Evolutionary conservation across 768 basidiomycete genomes (phyloP), one percentile per base, ranked within the genome.

Genomic region (Roridomyces roridus): DNA sequence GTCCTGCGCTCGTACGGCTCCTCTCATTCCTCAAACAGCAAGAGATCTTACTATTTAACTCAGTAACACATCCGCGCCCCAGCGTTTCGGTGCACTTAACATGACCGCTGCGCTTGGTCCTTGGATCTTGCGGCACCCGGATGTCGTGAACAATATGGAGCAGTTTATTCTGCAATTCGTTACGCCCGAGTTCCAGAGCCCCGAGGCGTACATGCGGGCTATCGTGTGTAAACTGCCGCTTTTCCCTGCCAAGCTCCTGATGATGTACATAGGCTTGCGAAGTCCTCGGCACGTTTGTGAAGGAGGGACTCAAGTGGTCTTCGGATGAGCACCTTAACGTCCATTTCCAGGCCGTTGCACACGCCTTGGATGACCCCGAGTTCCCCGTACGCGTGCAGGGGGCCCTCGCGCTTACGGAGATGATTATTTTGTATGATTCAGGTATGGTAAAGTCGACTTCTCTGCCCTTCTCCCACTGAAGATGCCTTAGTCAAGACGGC

Each of bases 341-440:
- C 26, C 84, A 88, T 66, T 90, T 89, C 73, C 78, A 80, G 35
- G 87, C 85, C 1, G 80, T 91, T 41, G 84, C 86, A 20, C 71
- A 74, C n/a, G 83, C 83, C 6, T 75, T 95, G 44, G 89, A 92
- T 65, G 92, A 96, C 63, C 68, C 83, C 0, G 88, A 91, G 60
- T 79, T 95, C 51, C 92, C 93, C 0, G 92, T 95, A 25, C 85
- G 88, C 34, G 90, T 95, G 9, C 91, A 93, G 50, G 92, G 92
- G 7, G 87, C 88, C 1, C 74, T 95, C 58, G 86, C 91, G 2
- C 75, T 96, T 55, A 89, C 91, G 4, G 88, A 93, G 68, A 80
- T 94, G 76, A 82, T 94, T 15, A 72, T 80, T 9, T 71, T 74
- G 26, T 80, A 91, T 55, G 83, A 88, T 18, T 78, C 82, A 37